phyloP scores from a whole-genome alignment of 2,329 filamentous ascomycete species.

The Cercospora sp. region DNA sequence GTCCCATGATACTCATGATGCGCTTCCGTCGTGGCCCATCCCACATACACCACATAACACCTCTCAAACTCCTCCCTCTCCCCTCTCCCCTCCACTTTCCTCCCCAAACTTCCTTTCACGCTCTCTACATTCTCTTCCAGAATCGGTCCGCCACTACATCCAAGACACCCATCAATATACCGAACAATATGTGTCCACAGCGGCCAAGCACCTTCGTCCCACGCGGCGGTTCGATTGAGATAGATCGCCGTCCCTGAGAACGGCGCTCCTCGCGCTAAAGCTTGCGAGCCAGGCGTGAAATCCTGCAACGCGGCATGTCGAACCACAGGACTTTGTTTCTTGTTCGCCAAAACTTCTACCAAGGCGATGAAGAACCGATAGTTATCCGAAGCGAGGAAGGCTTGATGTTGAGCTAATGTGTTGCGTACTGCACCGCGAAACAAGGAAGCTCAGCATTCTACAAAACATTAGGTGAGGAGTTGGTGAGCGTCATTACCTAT shows the following conservation, averaged over 20 bases:
- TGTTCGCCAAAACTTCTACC: constrained; percentile 5
- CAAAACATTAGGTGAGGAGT: no score
- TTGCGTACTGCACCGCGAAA: constrained; percentile 6
- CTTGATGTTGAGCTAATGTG: constrained; percentile 13
- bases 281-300: constrained; percentile 16
- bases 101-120: constrained; percentile 12
- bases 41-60: constrained; percentile 18
- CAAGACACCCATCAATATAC: constrained; percentile 18
- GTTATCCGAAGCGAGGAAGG: constrained; percentile 12
- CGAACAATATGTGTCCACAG: constrained; percentile 22
- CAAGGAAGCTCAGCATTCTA: no score
- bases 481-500: no score
- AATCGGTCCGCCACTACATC: constrained; percentile 15
- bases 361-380: constrained; percentile 7
- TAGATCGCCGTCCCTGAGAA: constrained; percentile 22
- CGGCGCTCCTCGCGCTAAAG: constrained; percentile 18
- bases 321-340: background rate
- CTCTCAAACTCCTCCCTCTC: constrained; percentile 8
- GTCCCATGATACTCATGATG: constrained; percentile 22
- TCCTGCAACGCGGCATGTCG: constrained; percentile 16
- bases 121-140: background rate
- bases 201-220: constrained; percentile 21
- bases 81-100: constrained; percentile 1
- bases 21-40: constrained; percentile 16
- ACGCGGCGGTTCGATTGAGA: constrained; percentile 13